Conservation (phyloP, 1,139 yeast genomes). For the Kodamaea plutei region DNA sequence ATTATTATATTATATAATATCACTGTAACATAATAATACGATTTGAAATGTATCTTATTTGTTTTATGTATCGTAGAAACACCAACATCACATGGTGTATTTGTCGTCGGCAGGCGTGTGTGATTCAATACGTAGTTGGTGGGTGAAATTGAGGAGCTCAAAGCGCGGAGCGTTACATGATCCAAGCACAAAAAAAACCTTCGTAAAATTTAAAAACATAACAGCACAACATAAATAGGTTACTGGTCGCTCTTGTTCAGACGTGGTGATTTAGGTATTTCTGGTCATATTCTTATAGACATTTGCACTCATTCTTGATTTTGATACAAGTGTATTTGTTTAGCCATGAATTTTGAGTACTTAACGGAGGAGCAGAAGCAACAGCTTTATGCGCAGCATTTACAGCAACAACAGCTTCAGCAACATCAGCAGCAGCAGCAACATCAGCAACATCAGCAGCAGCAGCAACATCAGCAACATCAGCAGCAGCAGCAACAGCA, state of each 20-base stretch:
- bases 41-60: conserved; percentile 3
- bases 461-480: conserved; percentile 10
- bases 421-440: conserved; percentile 11
- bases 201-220: background rate
- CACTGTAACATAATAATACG: conserved; percentile 6
- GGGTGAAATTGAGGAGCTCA: too few species aligned
- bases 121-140: too few species aligned
- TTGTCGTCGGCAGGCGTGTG: too few species aligned
- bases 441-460: conserved; percentile 10
- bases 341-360: conserved; percentile 29
- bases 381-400: conserved; percentile 26
- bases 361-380: conserved; percentile 34
- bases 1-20: conserved; percentile 3
- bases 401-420: conserved; percentile 16
- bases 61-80: too few species aligned
- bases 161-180: too few species aligned
- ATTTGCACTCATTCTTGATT: too few species aligned
- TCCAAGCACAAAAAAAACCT: too few species aligned
- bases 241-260: too few species aligned
- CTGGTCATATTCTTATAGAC: too few species aligned
- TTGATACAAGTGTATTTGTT: background rate
- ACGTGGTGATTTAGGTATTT: too few species aligned
- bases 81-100: too few species aligned
- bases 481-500: conserved; percentile 16
- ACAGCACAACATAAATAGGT: background rate